Evolutionary conservation across 2,329 filamentous ascomycete genomes (phyloP), one percentile per base, ranked within the genome.

Genomic region (Tolypocladium sp.): DNA sequence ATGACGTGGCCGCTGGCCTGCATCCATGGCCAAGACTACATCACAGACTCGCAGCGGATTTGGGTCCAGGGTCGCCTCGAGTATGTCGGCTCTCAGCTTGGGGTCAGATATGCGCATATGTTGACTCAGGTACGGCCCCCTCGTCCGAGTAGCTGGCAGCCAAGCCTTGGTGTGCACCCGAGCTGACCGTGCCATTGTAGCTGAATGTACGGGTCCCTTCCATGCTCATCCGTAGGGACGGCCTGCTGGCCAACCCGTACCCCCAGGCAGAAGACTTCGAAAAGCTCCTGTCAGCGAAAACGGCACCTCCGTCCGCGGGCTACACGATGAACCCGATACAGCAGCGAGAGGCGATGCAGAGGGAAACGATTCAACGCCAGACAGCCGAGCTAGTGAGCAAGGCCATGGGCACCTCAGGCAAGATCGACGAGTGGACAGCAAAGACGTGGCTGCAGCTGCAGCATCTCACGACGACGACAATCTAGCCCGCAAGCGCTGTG

Each of bases 181-280:
- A 49, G 38, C 59, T 62, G n/a, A 61, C 53, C 49, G 53, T 56
- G 25, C 55, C n/a, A 46, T 59, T 61, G 42, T 56, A 85, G 82
- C 75, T 85, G 57, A 77, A 82, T 66, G 70, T 86, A 57, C 81
- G 84, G 30, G 75, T 85, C 22, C 84, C 84, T 2, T 85, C 82
- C 0, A 86, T 86, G 83, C 75, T 85, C 61, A 85, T 87, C 67
- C 77, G 76, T 35, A 73, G 78, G 41, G 82, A 85, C 64, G 75
- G 75, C 5, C 68, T 82, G 12, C 74, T 82, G 72, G 74, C 76
- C 2, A 73, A 71, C 55, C 75, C 77, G 3, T 77, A 76, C 58
- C 72, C 74, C 7, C 68, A 72, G 56, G 71, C 72, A 8, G 70
- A 76, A 56, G 74, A 79, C 64, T 77, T 79, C 60, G 73, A 77